Conservation (phyloP, 1,284 basidiomycete species). For the Blastosporella zonata region DNA sequence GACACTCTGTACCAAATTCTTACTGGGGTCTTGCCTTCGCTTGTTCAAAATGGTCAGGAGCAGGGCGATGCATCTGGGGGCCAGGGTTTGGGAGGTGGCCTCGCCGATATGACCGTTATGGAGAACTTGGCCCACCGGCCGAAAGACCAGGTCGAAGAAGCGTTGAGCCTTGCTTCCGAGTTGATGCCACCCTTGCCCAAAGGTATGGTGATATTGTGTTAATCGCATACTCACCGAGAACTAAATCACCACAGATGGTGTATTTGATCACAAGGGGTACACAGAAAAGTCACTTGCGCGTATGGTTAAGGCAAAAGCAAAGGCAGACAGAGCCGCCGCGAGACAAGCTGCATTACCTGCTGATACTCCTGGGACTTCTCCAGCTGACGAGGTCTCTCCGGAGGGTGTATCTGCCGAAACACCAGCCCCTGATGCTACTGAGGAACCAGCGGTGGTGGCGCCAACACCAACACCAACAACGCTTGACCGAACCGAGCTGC, state of each 20-base stretch:
- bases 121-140: conserved; percentile 95
- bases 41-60: conserved; percentile 52
- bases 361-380: conserved; percentile 25
- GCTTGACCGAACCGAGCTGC: conserved; percentile 63
- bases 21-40: conserved; percentile 83
- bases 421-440: conserved; percentile 32
- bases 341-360: conserved; percentile 45
- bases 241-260: conserved; percentile 61
- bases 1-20: conserved; percentile 91
- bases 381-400: conserved; percentile 24
- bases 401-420: conserved; percentile 29
- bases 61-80: conserved; percentile 60
- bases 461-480: conserved; percentile 31
- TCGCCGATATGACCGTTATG: conserved; percentile 96
- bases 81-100: conserved; percentile 78
- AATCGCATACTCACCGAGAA: conserved; percentile 6
- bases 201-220: conserved; percentile 46
- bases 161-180: conserved; percentile 83
- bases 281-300: conserved; percentile 80
- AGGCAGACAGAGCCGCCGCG: conserved; percentile 70
- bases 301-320: conserved; percentile 73
- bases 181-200: conserved; percentile 88
- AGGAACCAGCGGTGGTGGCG: conserved; percentile 26
- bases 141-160: conserved; percentile 95
- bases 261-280: conserved; percentile 89